Evolutionary conservation across 1,139 yeast genomes (phyloP), one percentile per base, ranked within the genome.

Genomic region (Kurtzmaniella quercitrusa): DNA sequence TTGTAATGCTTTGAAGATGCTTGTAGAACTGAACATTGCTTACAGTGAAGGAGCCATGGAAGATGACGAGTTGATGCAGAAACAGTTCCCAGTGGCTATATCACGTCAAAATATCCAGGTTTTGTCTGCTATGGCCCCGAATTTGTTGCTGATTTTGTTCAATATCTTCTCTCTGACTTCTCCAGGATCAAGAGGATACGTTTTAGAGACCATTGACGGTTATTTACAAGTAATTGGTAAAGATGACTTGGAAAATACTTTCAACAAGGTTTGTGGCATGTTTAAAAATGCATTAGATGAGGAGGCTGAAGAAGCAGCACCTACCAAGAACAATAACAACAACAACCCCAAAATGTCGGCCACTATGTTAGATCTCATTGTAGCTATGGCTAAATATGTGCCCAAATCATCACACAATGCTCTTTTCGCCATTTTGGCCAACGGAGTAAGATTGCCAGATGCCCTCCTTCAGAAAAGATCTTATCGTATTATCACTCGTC

Each of bases 281-380:
- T 74, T 93, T 55, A 87, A 84, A 54, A 76, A 79, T 48, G 84
- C 95, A 2, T 70, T 93, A 65, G 89, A 85, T 45, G 81, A 81
- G 46, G 90, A 82, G 57, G 63, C 62, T 3, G 38, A 45, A 2
- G 50, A 48, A 21, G 42, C 43, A 8, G 53, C 54, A 27, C 55
- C 55, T 39, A 50, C 50, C 16, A 46, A 48, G 34, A 55, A 55
- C 43, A 60, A 60, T 19, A 52, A 51, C 23, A 55, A 63, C 49
- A 43, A 31, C 62, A 49, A 62, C 55, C 42, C 65, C 59, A 79
- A 79, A 46, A 69, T 87, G 54, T 79, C 90, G 52, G 79, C 85
- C 25, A 89, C 97, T 11, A 82, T 93, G 87, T 77, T 93, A 84
- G 98, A 94, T 60, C 74, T 93, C 47, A 77, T 90, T 46, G 95